Percentiles rank a stretch among this genome's conserved stretches.
Evolutionary conservation across 2,329 filamentous ascomycete genomes (phyloP).

Genomic region (Chrysoporthe austroafricana): DNA sequence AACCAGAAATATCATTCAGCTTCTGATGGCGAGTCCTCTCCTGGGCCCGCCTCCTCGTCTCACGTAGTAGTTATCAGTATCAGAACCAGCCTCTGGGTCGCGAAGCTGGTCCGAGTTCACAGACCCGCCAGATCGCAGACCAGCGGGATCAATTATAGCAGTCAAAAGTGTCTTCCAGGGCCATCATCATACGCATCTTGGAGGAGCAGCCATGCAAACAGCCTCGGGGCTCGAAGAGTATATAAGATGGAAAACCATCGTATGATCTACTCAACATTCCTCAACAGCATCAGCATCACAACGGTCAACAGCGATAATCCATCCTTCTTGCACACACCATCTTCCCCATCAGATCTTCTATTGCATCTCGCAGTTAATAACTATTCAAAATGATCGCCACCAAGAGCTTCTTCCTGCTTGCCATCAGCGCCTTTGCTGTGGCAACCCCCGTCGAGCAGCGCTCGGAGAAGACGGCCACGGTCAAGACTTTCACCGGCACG

Average conservation of each 20-base stretch:
- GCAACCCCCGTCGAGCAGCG: background rate
- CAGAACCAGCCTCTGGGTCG: background rate
- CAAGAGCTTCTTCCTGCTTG: background rate
- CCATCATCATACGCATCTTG: background rate
- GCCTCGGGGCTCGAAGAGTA: background rate
- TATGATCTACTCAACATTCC: background rate
- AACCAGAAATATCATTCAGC: no score
- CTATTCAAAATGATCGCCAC: background rate
- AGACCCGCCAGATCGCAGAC: background rate
- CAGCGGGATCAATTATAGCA: background rate
- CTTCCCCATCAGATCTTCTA: background rate
- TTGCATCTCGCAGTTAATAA: background rate
- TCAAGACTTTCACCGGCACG: background rate
- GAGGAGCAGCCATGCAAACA: background rate
- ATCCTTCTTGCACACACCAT: background rate
- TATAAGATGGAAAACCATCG: background rate
- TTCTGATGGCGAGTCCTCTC: no score
- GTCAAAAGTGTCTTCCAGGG: background rate
- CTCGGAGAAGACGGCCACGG: background rate
- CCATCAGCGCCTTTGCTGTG: background rate
- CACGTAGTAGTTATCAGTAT: no score
- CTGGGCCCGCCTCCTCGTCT: no score
- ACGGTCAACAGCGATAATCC: background rate
- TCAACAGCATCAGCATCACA: background rate
- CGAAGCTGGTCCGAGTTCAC: background rate